Evolutionary conservation across 139 green algal species (phyloP).

Genomic region (Chlorella sorokiniana): DNA sequence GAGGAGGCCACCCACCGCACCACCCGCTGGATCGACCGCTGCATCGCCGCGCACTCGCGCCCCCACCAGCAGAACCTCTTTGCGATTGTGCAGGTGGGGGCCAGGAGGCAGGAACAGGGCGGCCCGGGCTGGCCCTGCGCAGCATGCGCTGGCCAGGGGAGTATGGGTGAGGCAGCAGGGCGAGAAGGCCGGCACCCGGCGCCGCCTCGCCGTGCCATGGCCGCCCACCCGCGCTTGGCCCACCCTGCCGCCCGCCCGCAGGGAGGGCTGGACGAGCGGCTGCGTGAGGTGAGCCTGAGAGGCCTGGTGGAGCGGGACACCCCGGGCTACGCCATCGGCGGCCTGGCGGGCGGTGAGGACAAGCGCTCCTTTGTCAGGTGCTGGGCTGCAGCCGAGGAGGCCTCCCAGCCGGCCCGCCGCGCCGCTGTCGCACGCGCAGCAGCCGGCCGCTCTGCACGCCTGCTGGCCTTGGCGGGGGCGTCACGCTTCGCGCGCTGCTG

Average conservation of each 20-base stretch:
- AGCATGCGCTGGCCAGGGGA: too few species aligned
- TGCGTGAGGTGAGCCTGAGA: conserved; percentile 75
- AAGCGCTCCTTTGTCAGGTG: conserved; percentile 84
- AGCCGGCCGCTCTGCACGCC: too few species aligned
- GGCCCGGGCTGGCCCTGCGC: too few species aligned
- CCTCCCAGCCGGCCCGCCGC: too few species aligned
- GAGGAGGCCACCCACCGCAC: conserved; percentile 93
- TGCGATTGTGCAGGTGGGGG: conserved; percentile 76
- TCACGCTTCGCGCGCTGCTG: not conserved
- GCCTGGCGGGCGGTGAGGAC: conserved; percentile 91
- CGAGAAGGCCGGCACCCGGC: too few species aligned
- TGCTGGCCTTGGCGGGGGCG: too few species aligned
- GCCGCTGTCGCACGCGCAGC: too few species aligned
- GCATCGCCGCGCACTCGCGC: conserved; percentile 86
- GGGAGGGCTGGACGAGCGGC: conserved; percentile 71
- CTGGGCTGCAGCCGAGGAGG: too few species aligned
- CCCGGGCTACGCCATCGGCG: conserved; percentile 95
- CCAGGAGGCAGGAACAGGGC: not conserved
- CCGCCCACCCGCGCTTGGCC: not conserved
- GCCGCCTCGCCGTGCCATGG: too few species aligned
- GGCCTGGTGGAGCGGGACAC: conserved; percentile 72
- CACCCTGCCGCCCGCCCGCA: not conserved
- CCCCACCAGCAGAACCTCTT: conserved; percentile 92
- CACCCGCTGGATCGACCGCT: conserved; percentile 95
- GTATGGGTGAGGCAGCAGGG: not conserved